These are phyloP conservation scores for Thermomyces lanuginosus DNA, from an alignment of 2,329 filamentous ascomycete species.

Conservation along the genomic window DNA sequence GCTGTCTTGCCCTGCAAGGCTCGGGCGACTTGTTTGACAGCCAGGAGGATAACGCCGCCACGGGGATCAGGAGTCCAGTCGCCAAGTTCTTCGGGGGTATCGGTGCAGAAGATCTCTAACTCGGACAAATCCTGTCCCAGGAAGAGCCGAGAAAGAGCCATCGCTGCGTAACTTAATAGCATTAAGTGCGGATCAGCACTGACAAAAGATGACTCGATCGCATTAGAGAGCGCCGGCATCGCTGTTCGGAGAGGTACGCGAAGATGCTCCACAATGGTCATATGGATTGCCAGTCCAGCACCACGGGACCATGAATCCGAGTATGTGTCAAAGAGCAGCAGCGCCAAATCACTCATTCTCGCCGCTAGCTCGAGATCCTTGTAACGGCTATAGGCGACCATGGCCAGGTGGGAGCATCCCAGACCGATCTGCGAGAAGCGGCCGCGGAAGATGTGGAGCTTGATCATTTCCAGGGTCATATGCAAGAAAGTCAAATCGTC, in stretches of 20 bases:
- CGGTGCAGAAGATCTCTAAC: slow-evolving; percentile 40
- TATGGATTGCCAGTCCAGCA: slow-evolving; percentile 39
- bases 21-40: slow-evolving; percentile 38
- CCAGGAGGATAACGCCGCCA: slow-evolving; percentile 41
- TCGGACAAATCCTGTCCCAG: slow-evolving; percentile 42
- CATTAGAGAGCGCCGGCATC: slow-evolving; percentile 36
- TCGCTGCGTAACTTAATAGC: slow-evolving; percentile 42
- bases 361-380: slow-evolving; percentile 39
- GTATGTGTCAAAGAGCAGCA: slow-evolving; percentile 36
- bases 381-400: slow-evolving; percentile 41
- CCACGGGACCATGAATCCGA: slow-evolving; percentile 39
- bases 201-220: slow-evolving; percentile 39
- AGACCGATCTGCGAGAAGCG: slow-evolving; percentile 42
- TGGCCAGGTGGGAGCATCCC: slow-evolving; percentile 42
- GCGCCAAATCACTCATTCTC: slow-evolving; percentile 37
- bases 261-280: slow-evolving; percentile 47
- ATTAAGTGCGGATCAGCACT: slow-evolving; percentile 44
- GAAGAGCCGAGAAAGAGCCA: slow-evolving; percentile 40
- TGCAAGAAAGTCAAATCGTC: slow-evolving; percentile 44
- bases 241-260: slow-evolving; percentile 36
- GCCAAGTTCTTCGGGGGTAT: slow-evolving; percentile 40
- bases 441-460: slow-evolving; percentile 38
- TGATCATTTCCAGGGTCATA: slow-evolving; percentile 41
- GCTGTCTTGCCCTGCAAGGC: slow-evolving; percentile 47
- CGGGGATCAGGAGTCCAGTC: slow-evolving; percentile 42